These are phyloP conservation scores for Thamnidium elegans DNA, from an alignment of 192 early-diverging fungal species.

Conservation along the genomic window DNA sequence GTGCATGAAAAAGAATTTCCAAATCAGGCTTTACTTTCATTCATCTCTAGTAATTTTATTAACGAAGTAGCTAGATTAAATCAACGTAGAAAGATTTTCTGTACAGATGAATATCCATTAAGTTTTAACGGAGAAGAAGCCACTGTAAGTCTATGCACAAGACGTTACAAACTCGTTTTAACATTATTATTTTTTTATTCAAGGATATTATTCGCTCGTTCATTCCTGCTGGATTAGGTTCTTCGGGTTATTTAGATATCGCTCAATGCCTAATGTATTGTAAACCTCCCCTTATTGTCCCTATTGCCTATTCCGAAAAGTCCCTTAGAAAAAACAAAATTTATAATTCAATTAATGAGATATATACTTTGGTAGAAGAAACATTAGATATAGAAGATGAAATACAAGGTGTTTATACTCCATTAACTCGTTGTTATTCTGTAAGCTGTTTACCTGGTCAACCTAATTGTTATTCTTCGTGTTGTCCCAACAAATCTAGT, in stretches of 20 bases:
- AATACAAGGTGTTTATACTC: conserved; percentile 81
- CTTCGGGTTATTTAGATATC: conserved; percentile 18
- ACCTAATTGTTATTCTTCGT: conserved; percentile 31
- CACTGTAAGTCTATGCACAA: conserved; percentile 14
- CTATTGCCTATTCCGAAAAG: conserved; percentile 36
- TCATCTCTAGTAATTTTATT: conserved; percentile 5
- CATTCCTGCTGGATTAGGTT: conserved; percentile 18
- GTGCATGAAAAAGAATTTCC: conserved; percentile 3
- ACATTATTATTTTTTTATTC: too few relatives aligned
- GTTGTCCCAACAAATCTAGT: conserved; percentile 28
- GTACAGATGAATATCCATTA: conserved; percentile 23
- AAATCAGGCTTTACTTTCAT: conserved; percentile 19
- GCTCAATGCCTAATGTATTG: conserved; percentile 25
- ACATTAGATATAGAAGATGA: conserved; percentile 21
- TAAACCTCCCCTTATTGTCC: conserved; percentile 20
- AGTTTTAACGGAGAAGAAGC: conserved; percentile 37
- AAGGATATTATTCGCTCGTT: conserved; percentile 24
- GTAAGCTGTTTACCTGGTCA: conserved; percentile 22
- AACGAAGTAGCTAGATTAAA: conserved; percentile 10
- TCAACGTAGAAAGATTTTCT: conserved; percentile 23
- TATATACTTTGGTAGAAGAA: conserved; percentile 24
- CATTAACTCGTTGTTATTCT: conserved; percentile 83
- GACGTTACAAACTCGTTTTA: too few relatives aligned
- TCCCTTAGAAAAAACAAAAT: conserved; percentile 29
- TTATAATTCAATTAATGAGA: conserved; percentile 31